Conservation (phyloP, 441 rosid species). For the Gossypium davidsonii region DNA sequence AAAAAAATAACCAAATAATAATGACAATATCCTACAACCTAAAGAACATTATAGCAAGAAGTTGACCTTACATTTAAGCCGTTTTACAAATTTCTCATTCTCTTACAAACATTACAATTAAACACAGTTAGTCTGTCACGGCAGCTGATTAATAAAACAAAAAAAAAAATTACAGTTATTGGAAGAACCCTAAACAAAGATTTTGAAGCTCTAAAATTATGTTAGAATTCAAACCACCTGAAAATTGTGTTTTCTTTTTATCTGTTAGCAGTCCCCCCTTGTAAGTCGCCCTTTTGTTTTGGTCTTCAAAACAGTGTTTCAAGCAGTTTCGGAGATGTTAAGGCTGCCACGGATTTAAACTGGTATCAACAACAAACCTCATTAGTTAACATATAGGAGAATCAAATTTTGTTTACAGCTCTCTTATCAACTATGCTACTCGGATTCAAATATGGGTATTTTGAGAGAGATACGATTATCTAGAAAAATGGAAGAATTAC, state of each 20-base stretch:
- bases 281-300: conserved; percentile 5
- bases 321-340: conserved; percentile 43
- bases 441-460: not conserved
- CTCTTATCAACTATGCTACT: not conserved
- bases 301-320: conserved; percentile 40
- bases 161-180: conserved; percentile 1
- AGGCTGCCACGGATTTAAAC: conserved; percentile 51
- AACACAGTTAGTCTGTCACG: not conserved
- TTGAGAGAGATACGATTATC: not conserved
- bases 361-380: conserved; percentile 19
- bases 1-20: no score
- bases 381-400: not conserved
- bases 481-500: conserved; percentile 22
- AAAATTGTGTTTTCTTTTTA: not conserved
- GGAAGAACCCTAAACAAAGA: conserved; percentile 15
- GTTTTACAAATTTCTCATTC: conserved; percentile 2
- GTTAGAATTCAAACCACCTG: conserved; percentile 17
- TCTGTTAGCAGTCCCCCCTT: conserved; percentile 24
- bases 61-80: not conserved
- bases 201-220: not conserved
- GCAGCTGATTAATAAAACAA: not conserved
- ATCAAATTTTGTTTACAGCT: no score
- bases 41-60: no score
- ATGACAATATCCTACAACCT: no score
- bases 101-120: conserved; percentile 1